Percentiles rank a stretch among this genome's conserved stretches.
Evolutionary conservation across 345 rosid species (phyloP).

Genomic region (Zanthoxylum bungeanum): DNA sequence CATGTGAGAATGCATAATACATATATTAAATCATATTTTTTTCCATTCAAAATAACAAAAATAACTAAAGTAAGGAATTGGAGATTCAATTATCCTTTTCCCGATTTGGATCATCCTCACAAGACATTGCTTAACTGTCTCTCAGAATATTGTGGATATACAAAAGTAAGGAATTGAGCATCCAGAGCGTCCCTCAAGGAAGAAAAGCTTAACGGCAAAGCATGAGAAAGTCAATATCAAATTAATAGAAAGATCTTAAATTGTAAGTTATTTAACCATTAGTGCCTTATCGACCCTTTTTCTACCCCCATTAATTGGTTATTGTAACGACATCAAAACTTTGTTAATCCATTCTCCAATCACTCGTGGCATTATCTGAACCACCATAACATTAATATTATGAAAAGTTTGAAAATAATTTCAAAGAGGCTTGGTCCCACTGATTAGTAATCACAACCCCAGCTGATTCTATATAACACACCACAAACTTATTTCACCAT

Average conservation of each 20-base stretch:
- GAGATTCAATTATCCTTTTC: too few relatives aligned
- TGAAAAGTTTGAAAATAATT: background rate
- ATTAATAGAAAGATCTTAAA: background rate
- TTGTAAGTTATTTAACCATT: background rate
- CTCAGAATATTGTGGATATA: background rate
- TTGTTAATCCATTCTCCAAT: background rate
- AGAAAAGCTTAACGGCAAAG: background rate
- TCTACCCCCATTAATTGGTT: background rate
- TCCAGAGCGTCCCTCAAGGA: background rate
- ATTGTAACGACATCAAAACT: background rate
- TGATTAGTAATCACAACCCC: background rate
- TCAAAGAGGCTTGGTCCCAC: background rate
- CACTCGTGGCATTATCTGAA: background rate
- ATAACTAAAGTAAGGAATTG: too few relatives aligned
- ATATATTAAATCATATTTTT: too few relatives aligned
- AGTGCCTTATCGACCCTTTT: background rate
- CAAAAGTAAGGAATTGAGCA: background rate
- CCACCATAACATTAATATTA: too few relatives aligned
- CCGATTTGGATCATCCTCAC: background rate
- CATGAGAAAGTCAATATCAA: background rate
- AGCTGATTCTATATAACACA: too few relatives aligned
- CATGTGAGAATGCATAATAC: too few relatives aligned
- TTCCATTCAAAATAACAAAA: too few relatives aligned
- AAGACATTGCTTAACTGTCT: background rate
- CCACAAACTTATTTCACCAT: background rate